Percentiles rank a stretch among this genome's conserved stretches.
These are phyloP conservation scores for Penicillium fimorum DNA, from an alignment of 495 filamentous ascomycete species.

Conservation along the genomic window DNA sequence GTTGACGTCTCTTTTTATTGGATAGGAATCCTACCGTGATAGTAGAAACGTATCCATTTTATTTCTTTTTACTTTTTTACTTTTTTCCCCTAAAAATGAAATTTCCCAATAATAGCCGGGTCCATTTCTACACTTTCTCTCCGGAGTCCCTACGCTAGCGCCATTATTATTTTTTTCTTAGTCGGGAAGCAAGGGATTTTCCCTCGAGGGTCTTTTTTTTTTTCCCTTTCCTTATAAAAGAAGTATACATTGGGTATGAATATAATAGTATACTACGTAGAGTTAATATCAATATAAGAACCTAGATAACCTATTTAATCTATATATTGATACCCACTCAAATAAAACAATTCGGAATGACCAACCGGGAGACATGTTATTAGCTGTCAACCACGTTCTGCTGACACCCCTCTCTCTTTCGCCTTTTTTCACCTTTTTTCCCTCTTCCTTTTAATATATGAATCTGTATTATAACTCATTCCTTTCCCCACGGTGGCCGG, in stretches of 20 bases:
- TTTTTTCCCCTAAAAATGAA: background rate
- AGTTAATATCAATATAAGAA: background rate
- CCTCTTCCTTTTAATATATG: slow-evolving; percentile 7
- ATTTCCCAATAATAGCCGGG: slow-evolving; percentile 5
- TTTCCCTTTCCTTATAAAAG: too few relatives aligned
- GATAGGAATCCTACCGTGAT: slow-evolving; percentile 16
- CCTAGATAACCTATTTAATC: too few relatives aligned
- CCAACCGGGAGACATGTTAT: background rate
- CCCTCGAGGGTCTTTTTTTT: too few relatives aligned
- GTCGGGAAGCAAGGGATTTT: too few relatives aligned
- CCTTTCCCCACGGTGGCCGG: slow-evolving; percentile 14
- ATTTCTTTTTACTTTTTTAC: slow-evolving; percentile 1
- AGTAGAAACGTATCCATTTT: slow-evolving; percentile 7
- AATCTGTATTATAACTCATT: slow-evolving; percentile 12
- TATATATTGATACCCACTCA: background rate
- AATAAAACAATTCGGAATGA: background rate
- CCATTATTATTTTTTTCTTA: slow-evolving; percentile 2
- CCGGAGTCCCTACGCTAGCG: slow-evolving; percentile 16
- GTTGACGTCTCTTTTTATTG: slow-evolving; percentile 13
- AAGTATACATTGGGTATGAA: too few relatives aligned
- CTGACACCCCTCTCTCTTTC: slow-evolving; percentile 6
- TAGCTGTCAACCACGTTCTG: slow-evolving; percentile 17
- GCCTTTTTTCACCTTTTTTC: slow-evolving; percentile 5
- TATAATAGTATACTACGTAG: too few relatives aligned
- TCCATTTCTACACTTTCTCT: slow-evolving; percentile 13